Percentiles rank a stretch among this genome's conserved stretches.
phyloP scores from a whole-genome alignment of 352 stramenopile species.

The Phytophthora nicotianae region DNA sequence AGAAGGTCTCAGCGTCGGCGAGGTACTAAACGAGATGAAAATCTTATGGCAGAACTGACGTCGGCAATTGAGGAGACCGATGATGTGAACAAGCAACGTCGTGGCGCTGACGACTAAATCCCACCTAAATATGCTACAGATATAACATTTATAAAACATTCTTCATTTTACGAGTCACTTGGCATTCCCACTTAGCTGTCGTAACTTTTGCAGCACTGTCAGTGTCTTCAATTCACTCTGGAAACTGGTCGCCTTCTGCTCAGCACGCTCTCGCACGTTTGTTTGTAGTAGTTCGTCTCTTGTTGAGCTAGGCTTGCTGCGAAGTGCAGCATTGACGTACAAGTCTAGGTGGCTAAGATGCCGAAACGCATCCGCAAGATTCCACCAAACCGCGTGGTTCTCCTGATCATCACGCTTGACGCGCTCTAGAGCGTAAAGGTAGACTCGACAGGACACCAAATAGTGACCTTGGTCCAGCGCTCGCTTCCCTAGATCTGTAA shows the following conservation, averaged over 20 bases:
- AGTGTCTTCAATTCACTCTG: slow-evolving; percentile 31
- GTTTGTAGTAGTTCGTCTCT: slow-evolving; percentile 3
- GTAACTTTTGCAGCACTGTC: slow-evolving; percentile 29
- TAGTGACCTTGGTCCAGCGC: slow-evolving; percentile 56
- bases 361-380: slow-evolving; percentile 63
- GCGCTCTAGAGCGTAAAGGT: slow-evolving; percentile 56
- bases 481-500: slow-evolving; percentile 57
- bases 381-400: slow-evolving; percentile 46
- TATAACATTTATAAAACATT: slow-evolving; percentile 14
- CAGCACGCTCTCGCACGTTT: slow-evolving; percentile 15
- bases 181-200: slow-evolving; percentile 24
- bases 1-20: slow-evolving; percentile 23
- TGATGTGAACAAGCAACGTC: not conserved
- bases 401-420: slow-evolving; percentile 11
- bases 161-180: slow-evolving; percentile 18
- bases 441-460: slow-evolving; percentile 46
- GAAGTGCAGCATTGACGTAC: slow-evolving; percentile 47
- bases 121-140: not conserved
- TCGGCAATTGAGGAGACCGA: slow-evolving; percentile 25
- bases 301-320: slow-evolving; percentile 18
- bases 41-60: slow-evolving; percentile 22
- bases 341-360: slow-evolving; percentile 61
- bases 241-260: slow-evolving; percentile 30
- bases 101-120: slow-evolving; percentile 11
- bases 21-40: slow-evolving; percentile 12